phyloP scores from a whole-genome alignment of 208 protist species.

The Naegleria lovaniensis region DNA sequence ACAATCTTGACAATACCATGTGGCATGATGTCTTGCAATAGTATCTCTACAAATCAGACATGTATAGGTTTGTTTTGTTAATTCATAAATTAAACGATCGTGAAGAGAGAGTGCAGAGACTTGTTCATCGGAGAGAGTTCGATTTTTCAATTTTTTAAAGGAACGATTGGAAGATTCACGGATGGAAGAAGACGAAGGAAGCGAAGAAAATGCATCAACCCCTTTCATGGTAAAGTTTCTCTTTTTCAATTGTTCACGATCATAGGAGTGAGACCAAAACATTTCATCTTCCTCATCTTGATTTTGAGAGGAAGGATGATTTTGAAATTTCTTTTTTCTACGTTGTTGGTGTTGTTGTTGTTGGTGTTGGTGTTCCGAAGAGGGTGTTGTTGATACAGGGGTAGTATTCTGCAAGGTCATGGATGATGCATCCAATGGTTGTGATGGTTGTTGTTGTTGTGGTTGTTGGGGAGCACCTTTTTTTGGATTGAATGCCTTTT shows the following conservation, averaged over 20 bases:
- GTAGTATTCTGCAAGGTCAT: too few relatives aligned
- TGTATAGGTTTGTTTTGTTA: neutral
- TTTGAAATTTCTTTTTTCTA: neutral
- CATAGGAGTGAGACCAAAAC: neutral
- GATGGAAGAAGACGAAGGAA: neutral
- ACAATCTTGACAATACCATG: slow-evolving; percentile 4
- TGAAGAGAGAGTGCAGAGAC: neutral
- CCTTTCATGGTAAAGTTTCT: neutral
- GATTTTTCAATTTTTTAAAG: neutral
- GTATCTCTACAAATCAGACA: neutral
- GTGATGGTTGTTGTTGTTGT: too few relatives aligned
- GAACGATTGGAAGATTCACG: neutral
- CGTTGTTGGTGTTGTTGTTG: neutral
- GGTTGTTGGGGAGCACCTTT: too few relatives aligned
- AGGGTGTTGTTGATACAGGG: too few relatives aligned
- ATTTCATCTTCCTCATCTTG: neutral
- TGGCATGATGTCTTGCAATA: neutral
- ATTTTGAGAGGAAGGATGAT: neutral
- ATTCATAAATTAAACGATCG: neutral
- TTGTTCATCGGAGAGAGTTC: neutral
- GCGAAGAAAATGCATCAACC: neutral
- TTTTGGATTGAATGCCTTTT: too few relatives aligned
- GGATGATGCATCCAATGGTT: too few relatives aligned
- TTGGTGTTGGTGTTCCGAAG: too few relatives aligned
- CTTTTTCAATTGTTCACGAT: neutral